Evolutionary conservation across 2,329 filamentous ascomycete genomes (phyloP), one percentile per base, ranked within the genome.

Genomic region (Colletotrichum horii): DNA sequence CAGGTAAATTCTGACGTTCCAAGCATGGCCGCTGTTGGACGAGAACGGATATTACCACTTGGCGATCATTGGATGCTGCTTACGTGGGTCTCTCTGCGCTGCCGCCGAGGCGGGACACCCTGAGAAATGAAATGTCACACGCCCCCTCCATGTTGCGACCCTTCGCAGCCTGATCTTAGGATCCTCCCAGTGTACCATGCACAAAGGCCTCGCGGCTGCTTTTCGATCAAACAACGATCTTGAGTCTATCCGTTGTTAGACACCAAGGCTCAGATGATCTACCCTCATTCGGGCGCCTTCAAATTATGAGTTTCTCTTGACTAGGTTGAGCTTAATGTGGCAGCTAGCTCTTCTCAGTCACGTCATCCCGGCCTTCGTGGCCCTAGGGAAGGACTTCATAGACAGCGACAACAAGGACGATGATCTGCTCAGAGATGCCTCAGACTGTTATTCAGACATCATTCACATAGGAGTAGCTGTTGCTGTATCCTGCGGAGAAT

Each of bases 1-100:
- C 24, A 0, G 2, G 16, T 19, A 2, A 22, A 26, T 4, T 8
- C 22, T 0, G n/a, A 4, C n/a, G 1, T 15, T 56, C 1, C 16
- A 38, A 19, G 36, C 16, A 19, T 38, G 16, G 16, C 0, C 7
- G 34, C 4, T 1, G 7, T 16, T 38, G 15, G 34, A 4, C 1
- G 15, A 36, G 34, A 0, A 16, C 7, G 4, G 7, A 16, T 16
- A 16, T 8, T 8, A 16, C 19, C 4, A 38, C 8, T 4, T 0
- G 36, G 1, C 36, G 36, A 0, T 38, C 16, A 38, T 38, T 38
- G 36, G 36, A 1, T 19, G 36, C 8, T 0, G 16, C 36, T 19
- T 1, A 8, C 36, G 9, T 3, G 36, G 36, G 16, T 38, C 4
- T 19, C 36, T 38, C 16, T 19, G 36, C 36, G 36, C 4, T 9